A percentile compares a stretch with the other conserved stretches of the same genome.
Evolutionary conservation across 2,329 filamentous ascomycete species (phyloP).

Genomic region (Venturia nashicola): DNA sequence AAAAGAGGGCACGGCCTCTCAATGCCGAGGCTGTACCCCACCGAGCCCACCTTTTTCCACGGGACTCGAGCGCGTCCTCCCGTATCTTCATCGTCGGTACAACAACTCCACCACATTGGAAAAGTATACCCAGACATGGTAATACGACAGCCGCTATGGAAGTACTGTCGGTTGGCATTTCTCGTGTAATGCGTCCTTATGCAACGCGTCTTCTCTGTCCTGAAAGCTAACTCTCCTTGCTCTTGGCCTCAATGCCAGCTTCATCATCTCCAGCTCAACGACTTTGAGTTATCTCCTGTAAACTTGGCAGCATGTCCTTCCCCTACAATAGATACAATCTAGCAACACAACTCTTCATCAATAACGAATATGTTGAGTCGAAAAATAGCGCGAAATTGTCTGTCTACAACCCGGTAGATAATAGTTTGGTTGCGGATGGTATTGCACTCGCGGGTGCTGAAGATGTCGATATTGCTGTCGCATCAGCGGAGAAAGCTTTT

Average conservation of each 20-base stretch:
- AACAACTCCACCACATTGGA: neutral
- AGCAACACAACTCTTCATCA: constrained; percentile 27
- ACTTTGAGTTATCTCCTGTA: neutral
- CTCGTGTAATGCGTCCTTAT: neutral
- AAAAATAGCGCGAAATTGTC: constrained; percentile 34
- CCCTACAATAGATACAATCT: constrained; percentile 23
- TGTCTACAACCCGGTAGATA: constrained; percentile 38
- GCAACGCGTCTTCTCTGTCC: neutral
- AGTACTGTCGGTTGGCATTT: neutral
- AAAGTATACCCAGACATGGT: neutral
- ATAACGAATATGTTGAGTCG: constrained; percentile 24
- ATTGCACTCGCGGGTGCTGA: constrained; percentile 32
- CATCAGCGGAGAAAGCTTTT: constrained; percentile 37
- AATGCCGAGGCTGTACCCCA: neutral
- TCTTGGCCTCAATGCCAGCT: neutral
- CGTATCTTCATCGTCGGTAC: neutral
- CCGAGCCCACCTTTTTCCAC: no score
- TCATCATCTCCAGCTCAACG: neutral
- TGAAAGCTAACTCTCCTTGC: neutral
- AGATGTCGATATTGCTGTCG: constrained; percentile 37
- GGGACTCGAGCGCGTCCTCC: no score
- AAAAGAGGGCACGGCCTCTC: neutral
- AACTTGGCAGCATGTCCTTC: constrained; percentile 14
- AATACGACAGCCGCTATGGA: neutral
- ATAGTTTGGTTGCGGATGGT: constrained; percentile 36